Conservation (phyloP, 2,329 filamentous ascomycete genomes). For the Arachnomyces sp. region DNA sequence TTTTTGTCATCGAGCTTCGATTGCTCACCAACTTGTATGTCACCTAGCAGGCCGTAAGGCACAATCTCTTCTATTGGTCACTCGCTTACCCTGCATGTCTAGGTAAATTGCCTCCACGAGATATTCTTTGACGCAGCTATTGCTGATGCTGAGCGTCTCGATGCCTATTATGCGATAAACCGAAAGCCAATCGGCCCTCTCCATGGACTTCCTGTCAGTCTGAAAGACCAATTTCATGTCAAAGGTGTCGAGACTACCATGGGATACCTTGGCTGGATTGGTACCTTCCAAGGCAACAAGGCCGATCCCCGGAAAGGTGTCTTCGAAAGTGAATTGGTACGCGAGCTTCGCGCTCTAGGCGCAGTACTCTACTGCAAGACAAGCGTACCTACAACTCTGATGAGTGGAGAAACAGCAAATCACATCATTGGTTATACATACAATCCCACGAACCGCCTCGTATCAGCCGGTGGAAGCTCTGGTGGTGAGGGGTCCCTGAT, state of each 20-base stretch:
- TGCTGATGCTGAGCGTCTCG: conserved; percentile 40
- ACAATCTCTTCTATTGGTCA: too few relatives aligned
- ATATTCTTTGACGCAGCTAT: conserved; percentile 48
- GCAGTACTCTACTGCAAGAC: conserved; percentile 51
- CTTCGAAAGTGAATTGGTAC: conserved; percentile 52
- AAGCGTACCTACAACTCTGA: conserved; percentile 44
- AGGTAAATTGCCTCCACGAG: conserved; percentile 46
- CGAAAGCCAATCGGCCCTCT: conserved; percentile 48
- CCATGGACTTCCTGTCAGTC: conserved; percentile 53
- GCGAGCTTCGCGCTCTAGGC: conserved; percentile 44
- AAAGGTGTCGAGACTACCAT: conserved; percentile 49
- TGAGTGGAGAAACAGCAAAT: conserved; percentile 53
- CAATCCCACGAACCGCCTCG: conserved; percentile 49
- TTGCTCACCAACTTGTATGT: conserved; percentile 51
- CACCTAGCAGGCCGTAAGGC: too few relatives aligned
- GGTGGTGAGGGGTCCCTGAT: conserved; percentile 53
- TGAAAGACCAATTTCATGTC: conserved; percentile 43
- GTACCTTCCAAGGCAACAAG: conserved; percentile 48
- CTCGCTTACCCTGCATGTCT: neutral
- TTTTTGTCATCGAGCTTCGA: conserved; percentile 48
- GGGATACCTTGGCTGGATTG: conserved; percentile 60
- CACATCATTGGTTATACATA: conserved; percentile 52
- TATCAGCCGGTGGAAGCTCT: conserved; percentile 50
- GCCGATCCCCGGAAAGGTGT: conserved; percentile 41
- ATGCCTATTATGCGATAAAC: conserved; percentile 37